These are phyloP conservation scores for Graphiopsis chlorocephala DNA, from an alignment of 2,329 filamentous ascomycete species.

Conservation along the genomic window DNA sequence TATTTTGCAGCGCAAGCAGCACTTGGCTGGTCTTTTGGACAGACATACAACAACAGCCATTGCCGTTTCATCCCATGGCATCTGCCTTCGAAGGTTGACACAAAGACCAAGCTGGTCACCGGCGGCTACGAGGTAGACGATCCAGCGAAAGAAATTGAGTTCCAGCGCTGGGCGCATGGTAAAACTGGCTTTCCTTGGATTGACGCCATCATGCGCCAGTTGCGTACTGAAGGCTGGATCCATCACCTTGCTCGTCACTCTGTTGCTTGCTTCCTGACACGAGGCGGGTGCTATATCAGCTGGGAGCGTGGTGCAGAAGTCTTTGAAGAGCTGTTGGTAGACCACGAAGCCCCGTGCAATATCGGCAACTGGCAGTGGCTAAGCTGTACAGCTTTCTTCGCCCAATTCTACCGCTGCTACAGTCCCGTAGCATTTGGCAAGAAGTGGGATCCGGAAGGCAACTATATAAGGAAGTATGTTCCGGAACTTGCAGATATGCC, in stretches of 20 bases:
- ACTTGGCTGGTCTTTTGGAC: slow-evolving; percentile 61
- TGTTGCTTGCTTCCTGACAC: slow-evolving; percentile 78
- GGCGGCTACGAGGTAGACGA: slow-evolving; percentile 64
- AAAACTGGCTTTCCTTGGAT: slow-evolving; percentile 77
- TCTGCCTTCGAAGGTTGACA: slow-evolving; percentile 60
- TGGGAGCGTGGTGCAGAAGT: slow-evolving; percentile 79
- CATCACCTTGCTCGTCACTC: slow-evolving; percentile 74
- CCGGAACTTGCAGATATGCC: slow-evolving; percentile 63
- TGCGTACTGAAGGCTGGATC: slow-evolving; percentile 71
- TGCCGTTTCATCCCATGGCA: slow-evolving; percentile 80
- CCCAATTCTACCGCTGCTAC: slow-evolving; percentile 70
- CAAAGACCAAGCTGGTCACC: slow-evolving; percentile 49
- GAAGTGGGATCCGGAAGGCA: slow-evolving; percentile 71
- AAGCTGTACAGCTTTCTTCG: slow-evolving; percentile 70
- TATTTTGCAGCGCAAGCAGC: slow-evolving; percentile 75
- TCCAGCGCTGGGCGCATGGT: slow-evolving; percentile 66
- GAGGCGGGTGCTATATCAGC: slow-evolving; percentile 73
- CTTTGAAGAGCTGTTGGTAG: slow-evolving; percentile 72
- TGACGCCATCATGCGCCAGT: slow-evolving; percentile 74
- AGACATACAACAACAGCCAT: slow-evolving; percentile 63
- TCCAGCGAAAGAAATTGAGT: slow-evolving; percentile 61
- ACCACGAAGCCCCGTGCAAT: slow-evolving; percentile 73
- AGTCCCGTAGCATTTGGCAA: slow-evolving; percentile 68
- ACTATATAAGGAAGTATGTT: slow-evolving; percentile 62
- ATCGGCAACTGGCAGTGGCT: slow-evolving; percentile 78